These are phyloP conservation scores for Xerocomellus amylosporus DNA, from an alignment of 768 basidiomycete species.

Conservation along the genomic window DNA sequence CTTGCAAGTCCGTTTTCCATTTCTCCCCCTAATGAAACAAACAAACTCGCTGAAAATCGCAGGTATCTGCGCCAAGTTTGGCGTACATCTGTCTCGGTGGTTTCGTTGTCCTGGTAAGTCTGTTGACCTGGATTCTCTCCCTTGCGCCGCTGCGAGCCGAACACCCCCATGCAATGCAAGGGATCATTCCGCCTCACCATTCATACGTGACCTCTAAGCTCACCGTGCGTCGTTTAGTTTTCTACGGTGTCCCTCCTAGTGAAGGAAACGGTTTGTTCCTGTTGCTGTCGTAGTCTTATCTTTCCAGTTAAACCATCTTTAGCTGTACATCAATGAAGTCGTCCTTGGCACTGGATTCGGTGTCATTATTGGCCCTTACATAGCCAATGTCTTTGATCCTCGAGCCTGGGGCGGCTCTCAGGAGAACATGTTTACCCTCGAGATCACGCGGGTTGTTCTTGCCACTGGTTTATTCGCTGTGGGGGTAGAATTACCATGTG, in stretches of 20 bases:
- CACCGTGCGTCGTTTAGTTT: constrained; percentile 47
- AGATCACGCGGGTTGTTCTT: constrained; percentile 84
- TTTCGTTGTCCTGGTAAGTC: constrained; percentile 46
- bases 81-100: constrained; percentile 66
- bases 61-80: constrained; percentile 53
- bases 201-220: neutral
- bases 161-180: neutral
- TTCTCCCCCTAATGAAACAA: neutral
- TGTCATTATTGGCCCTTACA: constrained; percentile 66
- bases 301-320: neutral
- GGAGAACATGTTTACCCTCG: constrained; percentile 68
- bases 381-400: constrained; percentile 70
- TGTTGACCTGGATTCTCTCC: neutral
- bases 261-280: constrained; percentile 63
- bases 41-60: constrained; percentile 24
- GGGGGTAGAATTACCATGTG: constrained; percentile 86
- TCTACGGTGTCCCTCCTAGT: constrained; percentile 80
- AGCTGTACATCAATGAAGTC: constrained; percentile 92
- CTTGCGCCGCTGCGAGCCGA: neutral
- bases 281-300: neutral
- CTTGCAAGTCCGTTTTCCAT: constrained; percentile 25
- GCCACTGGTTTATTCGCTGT: constrained; percentile 93
- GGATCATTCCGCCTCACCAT: neutral
- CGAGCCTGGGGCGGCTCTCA: constrained; percentile 65
- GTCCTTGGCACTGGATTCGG: constrained; percentile 78